phyloP scores from a whole-genome alignment of 2,329 filamentous ascomycete species.

The Phaeophleospora eucalypticola region DNA sequence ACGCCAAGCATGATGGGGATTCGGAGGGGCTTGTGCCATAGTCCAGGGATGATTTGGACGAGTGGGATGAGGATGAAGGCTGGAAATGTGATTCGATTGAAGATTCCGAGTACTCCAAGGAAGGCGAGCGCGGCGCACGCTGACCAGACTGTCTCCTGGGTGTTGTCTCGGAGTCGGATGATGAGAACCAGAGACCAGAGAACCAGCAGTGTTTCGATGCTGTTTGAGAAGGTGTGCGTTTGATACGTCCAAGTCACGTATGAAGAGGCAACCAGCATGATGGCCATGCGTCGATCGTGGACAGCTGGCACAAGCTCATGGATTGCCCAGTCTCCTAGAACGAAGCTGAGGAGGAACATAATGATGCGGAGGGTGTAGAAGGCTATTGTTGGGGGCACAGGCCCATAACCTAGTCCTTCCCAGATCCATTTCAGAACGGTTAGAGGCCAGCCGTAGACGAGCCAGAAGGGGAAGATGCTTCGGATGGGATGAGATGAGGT shows the following conservation, averaged over 20 bases:
- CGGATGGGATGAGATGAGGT: slow-evolving; percentile 82
- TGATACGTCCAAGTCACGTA: slow-evolving; percentile 99
- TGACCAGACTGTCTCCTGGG: slow-evolving; percentile 71
- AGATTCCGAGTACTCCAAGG: slow-evolving; percentile 78
- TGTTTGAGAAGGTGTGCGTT: slow-evolving; percentile 97
- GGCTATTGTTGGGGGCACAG: slow-evolving; percentile 76
- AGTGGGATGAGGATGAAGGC: slow-evolving; percentile 85
- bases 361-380: slow-evolving; percentile 85
- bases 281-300: slow-evolving; percentile 65
- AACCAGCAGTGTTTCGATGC: slow-evolving; percentile 87
- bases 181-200: slow-evolving; percentile 92
- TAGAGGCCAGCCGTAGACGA: slow-evolving; percentile 91
- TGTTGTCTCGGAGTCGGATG: slow-evolving; percentile 74
- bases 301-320: slow-evolving; percentile 81
- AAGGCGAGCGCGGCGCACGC: slow-evolving; percentile 76
- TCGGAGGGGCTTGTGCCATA: slow-evolving; percentile 61
- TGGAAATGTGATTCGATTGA: slow-evolving; percentile 96
- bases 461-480: slow-evolving; percentile 95
- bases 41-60: slow-evolving; percentile 78
- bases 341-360: slow-evolving; percentile 95
- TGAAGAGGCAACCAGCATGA: slow-evolving; percentile 85
- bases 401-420: slow-evolving; percentile 75
- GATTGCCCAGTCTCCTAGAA: slow-evolving; percentile 95
- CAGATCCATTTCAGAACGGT: slow-evolving; percentile 87
- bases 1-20: slow-evolving; percentile 56